A percentile compares a stretch with the other conserved stretches of the same genome.
phyloP scores from a whole-genome alignment of 495 filamentous ascomycete species.

The Lasiosphaeriaceae sp. region DNA sequence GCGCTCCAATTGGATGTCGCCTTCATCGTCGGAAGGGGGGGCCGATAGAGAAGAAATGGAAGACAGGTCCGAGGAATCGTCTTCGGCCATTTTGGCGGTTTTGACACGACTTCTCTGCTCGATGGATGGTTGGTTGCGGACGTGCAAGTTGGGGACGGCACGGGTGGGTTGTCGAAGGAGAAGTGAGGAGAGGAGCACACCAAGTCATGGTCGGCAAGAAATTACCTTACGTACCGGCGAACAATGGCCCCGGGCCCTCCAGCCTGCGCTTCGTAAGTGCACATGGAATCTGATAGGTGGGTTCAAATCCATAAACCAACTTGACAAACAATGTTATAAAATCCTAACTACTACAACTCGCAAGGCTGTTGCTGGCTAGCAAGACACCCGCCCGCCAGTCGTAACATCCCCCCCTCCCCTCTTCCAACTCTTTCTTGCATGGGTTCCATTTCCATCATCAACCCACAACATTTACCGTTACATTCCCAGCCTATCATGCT shows the following conservation, averaged over 20 bases:
- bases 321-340: constrained; percentile 6
- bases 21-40: constrained; percentile 50
- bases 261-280: constrained; percentile 7
- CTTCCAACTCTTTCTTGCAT: background rate
- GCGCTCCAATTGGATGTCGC: constrained; percentile 43
- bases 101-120: background rate
- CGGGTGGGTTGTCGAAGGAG: constrained; percentile 9
- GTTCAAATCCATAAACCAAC: constrained; percentile 13
- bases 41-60: constrained; percentile 51
- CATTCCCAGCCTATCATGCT: background rate
- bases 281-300: constrained; percentile 28
- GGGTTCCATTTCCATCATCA: background rate
- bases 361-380: constrained; percentile 4
- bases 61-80: constrained; percentile 53
- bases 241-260: constrained; percentile 22
- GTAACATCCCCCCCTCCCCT: background rate
- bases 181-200: constrained; percentile 21
- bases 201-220: constrained; percentile 27
- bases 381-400: background rate
- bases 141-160: constrained; percentile 10
- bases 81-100: constrained; percentile 43
- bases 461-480: background rate
- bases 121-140: constrained; percentile 12
- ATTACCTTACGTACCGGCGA: constrained; percentile 35
- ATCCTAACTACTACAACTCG: constrained; percentile 6